Evolutionary conservation across 2,329 filamentous ascomycete species (phyloP).

Genomic region (Fulvia fulva): DNA sequence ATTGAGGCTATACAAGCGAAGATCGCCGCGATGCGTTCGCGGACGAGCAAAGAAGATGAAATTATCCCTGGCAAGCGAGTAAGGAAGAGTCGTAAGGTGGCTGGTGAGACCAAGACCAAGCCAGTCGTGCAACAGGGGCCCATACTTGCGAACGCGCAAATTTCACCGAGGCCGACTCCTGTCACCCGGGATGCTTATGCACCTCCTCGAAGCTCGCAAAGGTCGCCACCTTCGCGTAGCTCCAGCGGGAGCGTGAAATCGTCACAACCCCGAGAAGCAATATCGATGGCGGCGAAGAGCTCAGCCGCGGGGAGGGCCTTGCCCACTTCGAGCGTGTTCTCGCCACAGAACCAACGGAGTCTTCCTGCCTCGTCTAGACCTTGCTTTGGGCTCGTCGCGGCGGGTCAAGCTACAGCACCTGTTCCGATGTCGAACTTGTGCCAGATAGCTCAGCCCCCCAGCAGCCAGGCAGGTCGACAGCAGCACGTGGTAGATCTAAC

Average conservation of each 20-base stretch:
- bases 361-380: not conserved
- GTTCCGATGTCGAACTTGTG: not conserved
- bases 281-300: not conserved
- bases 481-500: not conserved
- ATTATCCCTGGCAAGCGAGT: conserved; percentile 9
- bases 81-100: conserved; percentile 3
- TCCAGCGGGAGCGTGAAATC: not conserved
- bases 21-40: conserved; percentile 14
- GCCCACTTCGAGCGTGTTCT: not conserved
- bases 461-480: no score
- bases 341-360: not conserved
- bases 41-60: conserved; percentile 13
- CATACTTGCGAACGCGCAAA: not conserved
- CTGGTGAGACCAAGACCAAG: not conserved
- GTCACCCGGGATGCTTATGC: not conserved
- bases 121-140: not conserved
- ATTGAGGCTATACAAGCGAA: conserved; percentile 8
- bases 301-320: not conserved
- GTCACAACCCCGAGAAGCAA: not conserved
- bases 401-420: not conserved
- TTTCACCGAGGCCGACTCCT: not conserved
- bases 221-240: not conserved
- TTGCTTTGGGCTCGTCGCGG: not conserved
- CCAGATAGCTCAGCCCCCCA: not conserved
- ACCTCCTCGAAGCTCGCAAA: not conserved